A percentile compares a stretch with the other conserved stretches of the same genome.
Conservation (phyloP, 2,329 filamentous ascomycete genomes). For the Ilyonectria mors-panacis region DNA sequence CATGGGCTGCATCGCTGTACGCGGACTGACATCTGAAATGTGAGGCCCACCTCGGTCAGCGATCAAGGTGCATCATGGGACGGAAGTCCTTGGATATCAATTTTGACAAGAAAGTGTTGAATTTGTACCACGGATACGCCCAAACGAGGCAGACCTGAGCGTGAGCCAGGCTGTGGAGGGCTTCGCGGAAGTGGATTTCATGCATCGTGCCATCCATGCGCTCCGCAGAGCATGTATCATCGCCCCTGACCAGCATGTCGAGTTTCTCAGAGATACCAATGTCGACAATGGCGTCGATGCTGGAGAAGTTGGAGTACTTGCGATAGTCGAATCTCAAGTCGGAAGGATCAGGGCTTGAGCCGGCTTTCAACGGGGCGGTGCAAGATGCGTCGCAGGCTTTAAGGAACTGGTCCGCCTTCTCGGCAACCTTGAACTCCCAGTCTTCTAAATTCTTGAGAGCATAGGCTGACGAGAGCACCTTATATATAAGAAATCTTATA, state of each 20-base stretch:
- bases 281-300: conserved; percentile 69
- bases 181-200: conserved; percentile 62
- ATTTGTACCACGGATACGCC: conserved; percentile 65
- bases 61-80: conserved; percentile 43
- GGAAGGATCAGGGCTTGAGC: conserved; percentile 44
- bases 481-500: too few species aligned
- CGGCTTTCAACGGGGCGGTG: conserved; percentile 53
- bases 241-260: conserved; percentile 65
- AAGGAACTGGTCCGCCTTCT: conserved; percentile 63
- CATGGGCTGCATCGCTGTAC: background rate
- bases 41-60: conserved; percentile 51
- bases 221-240: conserved; percentile 60
- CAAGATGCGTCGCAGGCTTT: conserved; percentile 60
- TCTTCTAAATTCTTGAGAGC: conserved; percentile 67
- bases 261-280: conserved; percentile 67
- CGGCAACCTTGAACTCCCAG: conserved; percentile 69
- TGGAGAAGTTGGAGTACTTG: conserved; percentile 68
- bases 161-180: conserved; percentile 64
- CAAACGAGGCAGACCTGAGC: conserved; percentile 66
- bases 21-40: conserved; percentile 14
- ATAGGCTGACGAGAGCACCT: conserved; percentile 65
- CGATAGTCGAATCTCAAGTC: conserved; percentile 68
- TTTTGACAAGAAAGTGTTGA: conserved; percentile 63
- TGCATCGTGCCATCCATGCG: conserved; percentile 62
- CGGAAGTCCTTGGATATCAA: conserved; percentile 60